Conservation (phyloP, 176 grass and related monocot genomes). For the Miscanthus lutarioriparius region DNA sequence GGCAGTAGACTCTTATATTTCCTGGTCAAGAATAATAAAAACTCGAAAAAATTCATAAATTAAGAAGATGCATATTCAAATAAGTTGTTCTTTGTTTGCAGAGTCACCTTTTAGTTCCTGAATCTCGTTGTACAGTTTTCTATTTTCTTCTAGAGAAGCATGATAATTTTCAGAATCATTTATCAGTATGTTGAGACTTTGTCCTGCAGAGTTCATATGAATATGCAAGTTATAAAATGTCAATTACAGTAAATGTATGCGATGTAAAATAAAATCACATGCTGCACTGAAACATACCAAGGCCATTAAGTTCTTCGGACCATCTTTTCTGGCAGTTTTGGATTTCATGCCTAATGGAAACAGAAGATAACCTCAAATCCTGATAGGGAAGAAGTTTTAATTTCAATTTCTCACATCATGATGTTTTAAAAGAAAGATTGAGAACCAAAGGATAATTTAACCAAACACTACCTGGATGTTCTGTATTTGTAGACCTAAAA, state of each 20-base stretch:
- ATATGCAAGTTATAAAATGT: constrained; percentile 23
- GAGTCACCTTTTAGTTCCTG: constrained; percentile 88
- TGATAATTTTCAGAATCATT: constrained; percentile 67
- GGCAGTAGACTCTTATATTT: constrained; percentile 91
- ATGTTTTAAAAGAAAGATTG: not conserved
- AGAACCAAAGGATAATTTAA: constrained; percentile 5
- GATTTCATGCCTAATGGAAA: constrained; percentile 71
- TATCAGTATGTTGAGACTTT: constrained; percentile 51
- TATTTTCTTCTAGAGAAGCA: constrained; percentile 72
- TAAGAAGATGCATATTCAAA: constrained; percentile 4
- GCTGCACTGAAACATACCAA: constrained; percentile 44
- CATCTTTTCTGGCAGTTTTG: constrained; percentile 53
- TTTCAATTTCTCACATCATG: constrained; percentile 24
- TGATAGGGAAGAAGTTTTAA: constrained; percentile 46
- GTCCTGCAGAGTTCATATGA: constrained; percentile 26
- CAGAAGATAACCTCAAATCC: constrained; percentile 75
- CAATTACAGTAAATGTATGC: constrained; percentile 6
- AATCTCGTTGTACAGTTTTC: constrained; percentile 75
- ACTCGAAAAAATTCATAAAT: constrained; percentile 17
- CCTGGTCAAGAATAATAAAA: constrained; percentile 45
- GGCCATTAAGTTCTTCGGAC: constrained; percentile 56
- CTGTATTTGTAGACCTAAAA: constrained; percentile 46
- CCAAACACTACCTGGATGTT: constrained; percentile 46
- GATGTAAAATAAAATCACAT: constrained; percentile 11
- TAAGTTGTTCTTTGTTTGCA: not conserved